Evolutionary conservation across 78 protist genomes (phyloP).

Genomic region (Dictyostelium discoideum): DNA sequence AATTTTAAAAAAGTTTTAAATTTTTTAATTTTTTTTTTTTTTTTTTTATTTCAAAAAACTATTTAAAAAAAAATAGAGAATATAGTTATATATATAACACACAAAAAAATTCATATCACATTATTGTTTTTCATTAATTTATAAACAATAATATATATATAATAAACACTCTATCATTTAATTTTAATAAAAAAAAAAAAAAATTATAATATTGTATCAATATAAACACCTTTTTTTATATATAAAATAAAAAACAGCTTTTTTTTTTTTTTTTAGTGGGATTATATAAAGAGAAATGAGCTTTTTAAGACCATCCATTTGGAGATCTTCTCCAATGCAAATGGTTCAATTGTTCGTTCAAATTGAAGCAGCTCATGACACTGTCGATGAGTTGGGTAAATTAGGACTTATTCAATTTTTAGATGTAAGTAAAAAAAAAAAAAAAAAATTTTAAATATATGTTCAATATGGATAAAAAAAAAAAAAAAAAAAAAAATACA

Average conservation of each 20-base stretch:
- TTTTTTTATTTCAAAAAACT: background rate
- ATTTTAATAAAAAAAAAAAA: no score
- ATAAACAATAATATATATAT: background rate
- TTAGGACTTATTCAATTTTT: slow-evolving; percentile 86
- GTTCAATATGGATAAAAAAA: background rate
- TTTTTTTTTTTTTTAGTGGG: background rate
- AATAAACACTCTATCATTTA: background rate
- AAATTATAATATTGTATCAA: background rate
- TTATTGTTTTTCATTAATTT: background rate
- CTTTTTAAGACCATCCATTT: slow-evolving; percentile 42
- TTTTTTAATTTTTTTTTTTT: no score
- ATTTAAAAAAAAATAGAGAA: background rate
- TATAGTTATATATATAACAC: background rate
- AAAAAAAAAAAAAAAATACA: background rate
- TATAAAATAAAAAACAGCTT: background rate
- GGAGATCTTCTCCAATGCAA: slow-evolving; percentile 89
- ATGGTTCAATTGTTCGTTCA: slow-evolving; percentile 91
- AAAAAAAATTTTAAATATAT: background rate
- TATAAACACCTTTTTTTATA: background rate
- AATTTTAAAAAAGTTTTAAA: no score
- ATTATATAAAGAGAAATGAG: background rate
- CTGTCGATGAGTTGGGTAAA: slow-evolving; percentile 89
- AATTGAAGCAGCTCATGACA: slow-evolving; percentile 91
- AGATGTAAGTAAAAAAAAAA: slow-evolving; percentile 71
- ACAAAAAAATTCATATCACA: background rate